phyloP scores from a whole-genome alignment of 306 rosid genomes.

The Rosa multiflora region DNA sequence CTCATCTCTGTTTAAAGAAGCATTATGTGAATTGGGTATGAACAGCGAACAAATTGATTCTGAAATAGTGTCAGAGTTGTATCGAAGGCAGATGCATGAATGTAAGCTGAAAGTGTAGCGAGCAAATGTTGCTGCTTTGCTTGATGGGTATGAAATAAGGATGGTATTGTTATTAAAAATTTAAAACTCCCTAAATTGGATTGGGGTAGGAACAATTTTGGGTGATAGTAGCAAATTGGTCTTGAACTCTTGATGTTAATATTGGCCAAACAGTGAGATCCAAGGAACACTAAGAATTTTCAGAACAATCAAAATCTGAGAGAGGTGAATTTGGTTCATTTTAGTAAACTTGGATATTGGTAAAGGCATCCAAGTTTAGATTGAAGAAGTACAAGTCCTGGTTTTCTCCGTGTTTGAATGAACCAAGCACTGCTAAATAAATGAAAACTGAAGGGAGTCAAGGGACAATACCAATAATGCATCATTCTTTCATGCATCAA shows the following conservation, averaged over 20 bases:
- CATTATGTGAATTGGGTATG: background rate
- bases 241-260: background rate
- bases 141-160: background rate
- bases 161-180: background rate
- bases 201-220: background rate
- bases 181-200: background rate
- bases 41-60: background rate
- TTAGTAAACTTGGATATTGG: background rate
- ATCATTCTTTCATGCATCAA: background rate
- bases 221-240: background rate
- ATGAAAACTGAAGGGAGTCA: background rate
- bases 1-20: background rate
- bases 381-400: background rate
- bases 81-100: background rate
- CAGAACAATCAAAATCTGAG: background rate
- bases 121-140: background rate
- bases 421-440: background rate
- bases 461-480: background rate
- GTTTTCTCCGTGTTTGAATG: background rate
- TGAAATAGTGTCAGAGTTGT: background rate
- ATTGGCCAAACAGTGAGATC: too few relatives aligned
- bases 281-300: background rate
- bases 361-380: background rate
- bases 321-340: background rate
- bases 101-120: background rate